phyloP scores from a whole-genome alignment of 306 rosid genomes.

The Cucurbita pepo region DNA sequence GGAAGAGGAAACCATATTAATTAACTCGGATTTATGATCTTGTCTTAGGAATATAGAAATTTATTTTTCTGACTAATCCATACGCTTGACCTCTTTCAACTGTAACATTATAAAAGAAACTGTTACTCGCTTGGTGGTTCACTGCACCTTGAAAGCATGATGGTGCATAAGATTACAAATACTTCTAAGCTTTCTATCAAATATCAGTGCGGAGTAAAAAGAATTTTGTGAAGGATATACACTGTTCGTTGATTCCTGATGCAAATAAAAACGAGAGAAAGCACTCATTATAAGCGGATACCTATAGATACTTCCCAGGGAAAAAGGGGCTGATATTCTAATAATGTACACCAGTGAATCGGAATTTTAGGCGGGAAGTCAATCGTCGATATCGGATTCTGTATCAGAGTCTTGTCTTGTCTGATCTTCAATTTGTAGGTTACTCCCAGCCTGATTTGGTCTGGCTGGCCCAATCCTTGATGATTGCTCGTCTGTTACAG shows the following conservation, averaged over 20 bases:
- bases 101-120: conserved; percentile 2
- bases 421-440: conserved; percentile 28
- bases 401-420: conserved; percentile 10
- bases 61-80: conserved; percentile 31
- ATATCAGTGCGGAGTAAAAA: background rate
- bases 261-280: too few relatives aligned
- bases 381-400: conserved; percentile 22
- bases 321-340: background rate
- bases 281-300: background rate
- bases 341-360: background rate
- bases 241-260: background rate
- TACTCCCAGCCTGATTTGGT: conserved; percentile 13
- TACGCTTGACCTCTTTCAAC: conserved; percentile 13
- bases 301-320: background rate
- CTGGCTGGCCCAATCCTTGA: conserved; percentile 12
- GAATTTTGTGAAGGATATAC: background rate
- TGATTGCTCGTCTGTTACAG: conserved; percentile 19
- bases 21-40: background rate
- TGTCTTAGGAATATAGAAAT: conserved; percentile 23
- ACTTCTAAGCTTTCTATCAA: too few relatives aligned
- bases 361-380: background rate
- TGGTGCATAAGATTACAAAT: background rate
- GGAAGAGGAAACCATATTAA: background rate
- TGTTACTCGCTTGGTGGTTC: background rate
- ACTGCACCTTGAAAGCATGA: too few relatives aligned